These are phyloP conservation scores for Schizonepeta tenuifolia DNA, from an alignment of 257 asterid species.

Conservation along the genomic window DNA sequence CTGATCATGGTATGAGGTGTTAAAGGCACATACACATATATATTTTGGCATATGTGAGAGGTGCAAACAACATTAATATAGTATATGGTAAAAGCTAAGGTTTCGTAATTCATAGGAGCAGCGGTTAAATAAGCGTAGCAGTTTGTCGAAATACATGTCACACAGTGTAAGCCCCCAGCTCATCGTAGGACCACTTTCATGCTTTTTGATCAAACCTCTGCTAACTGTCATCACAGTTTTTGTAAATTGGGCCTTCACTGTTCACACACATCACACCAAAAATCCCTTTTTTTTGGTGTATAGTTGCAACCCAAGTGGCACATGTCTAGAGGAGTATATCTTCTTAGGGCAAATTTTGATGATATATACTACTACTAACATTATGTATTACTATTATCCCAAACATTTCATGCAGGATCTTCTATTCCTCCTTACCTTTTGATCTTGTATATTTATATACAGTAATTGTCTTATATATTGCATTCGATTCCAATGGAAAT, in stretches of 20 bases:
- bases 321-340: slow-evolving; percentile 17
- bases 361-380: not conserved
- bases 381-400: not conserved
- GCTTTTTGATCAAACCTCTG: slow-evolving; percentile 25
- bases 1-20: slow-evolving; percentile 4
- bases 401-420: not conserved
- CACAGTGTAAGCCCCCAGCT: slow-evolving; percentile 30
- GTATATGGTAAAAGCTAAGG: slow-evolving; percentile 38
- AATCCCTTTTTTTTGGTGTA: not conserved
- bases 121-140: slow-evolving; percentile 29
- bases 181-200: slow-evolving; percentile 46
- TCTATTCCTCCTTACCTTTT: not conserved
- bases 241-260: slow-evolving; percentile 25
- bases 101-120: slow-evolving; percentile 33
- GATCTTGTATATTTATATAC: not conserved
- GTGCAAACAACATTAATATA: slow-evolving; percentile 15
- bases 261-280: not conserved
- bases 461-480: not conserved
- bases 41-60: slow-evolving; percentile 29
- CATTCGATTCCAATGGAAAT: no score
- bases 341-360: slow-evolving; percentile 5
- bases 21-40: slow-evolving; percentile 1
- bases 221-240: slow-evolving; percentile 30
- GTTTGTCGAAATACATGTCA: slow-evolving; percentile 45
- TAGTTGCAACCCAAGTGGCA: slow-evolving; percentile 34